Evolutionary conservation across 768 basidiomycete genomes (phyloP).

Genomic region (Tricholoma sp.): DNA sequence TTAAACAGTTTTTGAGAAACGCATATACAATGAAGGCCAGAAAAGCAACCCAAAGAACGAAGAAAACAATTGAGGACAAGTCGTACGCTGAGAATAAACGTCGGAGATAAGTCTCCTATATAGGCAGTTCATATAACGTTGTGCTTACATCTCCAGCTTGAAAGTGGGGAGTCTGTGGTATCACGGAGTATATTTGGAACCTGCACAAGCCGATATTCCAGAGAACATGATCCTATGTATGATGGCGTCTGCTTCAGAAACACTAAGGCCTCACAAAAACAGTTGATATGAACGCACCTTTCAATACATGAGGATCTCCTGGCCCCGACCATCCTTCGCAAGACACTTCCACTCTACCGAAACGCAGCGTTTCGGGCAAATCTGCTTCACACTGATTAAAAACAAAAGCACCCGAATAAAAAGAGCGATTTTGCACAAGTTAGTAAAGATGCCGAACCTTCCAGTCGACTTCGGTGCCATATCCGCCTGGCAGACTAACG

Average conservation of each 20-base stretch:
- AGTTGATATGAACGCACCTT: conserved; percentile 45
- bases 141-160: conserved; percentile 24
- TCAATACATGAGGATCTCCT: conserved; percentile 80
- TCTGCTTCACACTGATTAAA: conserved; percentile 79
- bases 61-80: conserved; percentile 45
- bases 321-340: conserved; percentile 89
- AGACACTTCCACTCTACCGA: conserved; percentile 79
- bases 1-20: conserved; percentile 52
- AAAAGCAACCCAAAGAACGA: conserved; percentile 50
- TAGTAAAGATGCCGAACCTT: conserved; percentile 39
- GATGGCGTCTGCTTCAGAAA: not conserved
- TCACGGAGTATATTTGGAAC: conserved; percentile 47
- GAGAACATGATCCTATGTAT: conserved; percentile 71
- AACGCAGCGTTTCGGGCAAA: conserved; percentile 73
- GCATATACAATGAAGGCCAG: conserved; percentile 52
- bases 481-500: conserved; percentile 65
- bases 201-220: conserved; percentile 78
- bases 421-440: conserved; percentile 24
- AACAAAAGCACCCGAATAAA: not conserved
- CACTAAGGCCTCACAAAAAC: not conserved
- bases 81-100: conserved; percentile 37
- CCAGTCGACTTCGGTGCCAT: conserved; percentile 85
- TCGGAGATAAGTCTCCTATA: not conserved
- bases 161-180: conserved; percentile 22
- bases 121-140: not conserved